Evolutionary conservation across 371 early-diverging fungal genomes (phyloP).

Genomic region (Circinella minor): DNA sequence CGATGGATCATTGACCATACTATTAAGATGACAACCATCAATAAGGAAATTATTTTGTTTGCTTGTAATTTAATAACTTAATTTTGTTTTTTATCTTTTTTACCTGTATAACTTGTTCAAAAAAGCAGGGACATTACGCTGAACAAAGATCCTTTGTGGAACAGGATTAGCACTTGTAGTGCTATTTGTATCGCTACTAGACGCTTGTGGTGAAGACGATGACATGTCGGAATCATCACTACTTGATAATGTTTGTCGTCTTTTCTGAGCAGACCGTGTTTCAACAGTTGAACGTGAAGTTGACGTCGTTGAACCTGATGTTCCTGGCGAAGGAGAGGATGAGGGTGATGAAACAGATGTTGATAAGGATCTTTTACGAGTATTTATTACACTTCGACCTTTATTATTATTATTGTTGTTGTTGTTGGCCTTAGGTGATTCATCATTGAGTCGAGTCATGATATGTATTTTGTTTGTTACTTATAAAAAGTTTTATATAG

Average conservation of each 20-base stretch:
- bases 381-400: not conserved
- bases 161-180: not conserved
- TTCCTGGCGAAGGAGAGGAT: not conserved
- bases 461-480: not conserved
- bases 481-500: not conserved
- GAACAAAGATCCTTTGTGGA: constrained; percentile 17
- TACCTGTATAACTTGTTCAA: constrained; percentile 85
- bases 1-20: constrained; percentile 71
- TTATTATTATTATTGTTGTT: not conserved
- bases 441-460: not conserved
- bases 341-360: constrained; percentile 1
- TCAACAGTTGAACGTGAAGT: not conserved
- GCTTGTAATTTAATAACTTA: no score
- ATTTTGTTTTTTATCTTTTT: not conserved
- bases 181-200: not conserved
- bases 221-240: constrained; percentile 3
- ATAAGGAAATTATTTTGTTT: no score
- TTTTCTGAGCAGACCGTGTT: not conserved
- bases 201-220: not conserved
- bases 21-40: constrained; percentile 18
- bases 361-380: constrained; percentile 1
- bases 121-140: constrained; percentile 79
- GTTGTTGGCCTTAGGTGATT: not conserved
- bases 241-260: not conserved
- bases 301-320: not conserved